Evolutionary conservation across 306 rosid species (phyloP), one percentile per base, ranked within the genome.

Genomic region (Ceratonia siliqua): DNA sequence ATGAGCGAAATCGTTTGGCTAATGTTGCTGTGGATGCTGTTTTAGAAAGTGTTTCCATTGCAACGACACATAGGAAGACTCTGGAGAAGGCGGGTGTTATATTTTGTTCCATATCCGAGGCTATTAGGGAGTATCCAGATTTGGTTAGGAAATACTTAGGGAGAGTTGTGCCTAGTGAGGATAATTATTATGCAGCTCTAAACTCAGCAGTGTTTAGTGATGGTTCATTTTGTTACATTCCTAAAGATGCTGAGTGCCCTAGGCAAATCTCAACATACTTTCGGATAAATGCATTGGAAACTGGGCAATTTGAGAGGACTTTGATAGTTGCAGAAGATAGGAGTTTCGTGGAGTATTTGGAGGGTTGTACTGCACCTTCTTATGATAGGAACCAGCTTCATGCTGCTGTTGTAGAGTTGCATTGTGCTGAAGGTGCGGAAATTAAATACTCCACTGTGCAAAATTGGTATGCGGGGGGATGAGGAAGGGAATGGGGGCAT

Each of bases 401-500:
- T 68, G 98, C 98, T 59, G 97, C 97, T 24, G 98, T 93, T 71
- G 98, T 93, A 20, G 98, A 93, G 73, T 70, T 93, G 78, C 80
- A 83, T 55, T 86, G 98, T 49, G 86, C 84, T 2, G 97, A 93
- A 35, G 88, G 74, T 7, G 97, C 98, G 0, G 87, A 89, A 82
- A 93, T 93, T 79, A 93, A 93, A 84, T 93, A 93, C 82, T 93
- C 98, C 69, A 93, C 98, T 0, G 97, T 93, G 84, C 97, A 93
- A 84, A 93, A 93, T 61, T 93, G 98, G 98, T 93, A 93, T 64
- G 89, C 97, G 13, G 98, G 97, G n/a, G 32, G 93, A 93, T 57
- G 97, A 91, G 79, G 75, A 86, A 62, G 98, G 97, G 73, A 93
- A 67, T 4, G 98, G 98, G 0, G 96, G 97, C 42, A 65, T 93